Percentiles rank a stretch among this genome's conserved stretches.
Evolutionary conservation across 2,329 filamentous ascomycete species (phyloP).

Genomic region (Cercospora sp.): DNA sequence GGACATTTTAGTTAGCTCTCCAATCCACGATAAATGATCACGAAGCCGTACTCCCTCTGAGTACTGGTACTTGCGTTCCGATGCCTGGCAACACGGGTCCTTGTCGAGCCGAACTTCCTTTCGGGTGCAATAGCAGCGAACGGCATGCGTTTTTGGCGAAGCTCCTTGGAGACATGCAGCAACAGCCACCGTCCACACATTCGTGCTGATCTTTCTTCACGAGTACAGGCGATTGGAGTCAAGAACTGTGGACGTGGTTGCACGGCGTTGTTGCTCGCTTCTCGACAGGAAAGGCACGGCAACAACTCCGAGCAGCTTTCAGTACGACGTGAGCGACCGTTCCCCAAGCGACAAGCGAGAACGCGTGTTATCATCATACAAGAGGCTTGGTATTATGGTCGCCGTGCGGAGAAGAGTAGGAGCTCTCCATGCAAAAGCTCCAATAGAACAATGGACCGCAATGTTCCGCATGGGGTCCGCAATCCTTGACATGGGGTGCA

Average conservation of each 20-base stretch:
- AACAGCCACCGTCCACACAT: background rate
- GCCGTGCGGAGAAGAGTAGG: constrained; percentile 1
- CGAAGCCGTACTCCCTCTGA: background rate
- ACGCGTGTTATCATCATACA: background rate
- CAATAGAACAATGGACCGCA: constrained; percentile 8
- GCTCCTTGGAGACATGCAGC: background rate
- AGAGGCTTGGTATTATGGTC: background rate
- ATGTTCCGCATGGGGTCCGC: background rate
- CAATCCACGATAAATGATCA: constrained; percentile 22
- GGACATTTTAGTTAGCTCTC: constrained; percentile 25
- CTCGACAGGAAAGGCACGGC: background rate
- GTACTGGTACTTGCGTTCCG: constrained; percentile 3
- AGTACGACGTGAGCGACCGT: background rate
- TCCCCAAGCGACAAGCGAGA: constrained; percentile 3
- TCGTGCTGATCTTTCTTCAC: background rate
- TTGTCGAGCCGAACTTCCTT: background rate
- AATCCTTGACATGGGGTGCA: background rate
- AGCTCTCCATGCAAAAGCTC: constrained; percentile 2
- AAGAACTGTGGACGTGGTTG: background rate
- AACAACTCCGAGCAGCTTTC: background rate
- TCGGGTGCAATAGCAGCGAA: background rate
- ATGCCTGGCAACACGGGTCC: background rate
- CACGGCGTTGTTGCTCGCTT: background rate
- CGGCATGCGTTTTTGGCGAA: background rate
- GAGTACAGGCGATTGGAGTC: background rate